Evolutionary conservation across 2,329 filamentous ascomycete genomes (phyloP), one percentile per base, ranked within the genome.

Genomic region (Sporothrix schenckii): DNA sequence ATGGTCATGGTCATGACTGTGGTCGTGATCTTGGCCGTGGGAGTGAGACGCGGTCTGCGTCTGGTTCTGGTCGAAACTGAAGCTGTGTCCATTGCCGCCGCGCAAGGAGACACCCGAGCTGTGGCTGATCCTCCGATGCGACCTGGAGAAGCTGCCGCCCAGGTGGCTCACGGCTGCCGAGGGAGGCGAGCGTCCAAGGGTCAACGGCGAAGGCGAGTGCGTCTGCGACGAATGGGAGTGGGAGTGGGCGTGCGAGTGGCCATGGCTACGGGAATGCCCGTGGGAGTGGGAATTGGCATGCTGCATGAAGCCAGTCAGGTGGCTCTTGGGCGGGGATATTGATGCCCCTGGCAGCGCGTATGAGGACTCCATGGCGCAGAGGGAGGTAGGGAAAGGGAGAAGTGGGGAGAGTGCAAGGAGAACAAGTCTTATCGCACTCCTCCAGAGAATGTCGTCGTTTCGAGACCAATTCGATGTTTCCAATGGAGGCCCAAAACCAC

Each of bases 341-440:
- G 72, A 72, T 52, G 83, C 80, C 49, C 84, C 81, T n/a, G 86
- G 86, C 69, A 88, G 77, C 67, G 82, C 80, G 76, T 86, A 88
- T 27, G 86, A 47, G 2, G 73, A 83, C 50, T 85, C 83, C 72
- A 83, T 81, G 83, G 86, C 30, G 54, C 16, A 41, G 11, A 58
- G 21, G 60, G 41, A 63, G 60, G 34, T 30, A 14, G 13, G 24
- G 11, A 41, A n/a, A 19, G 39, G 10, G 56, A 61, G 56, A 34
- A 34, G 16, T 50, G 50, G 56, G 4, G 56, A 41, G 10, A 11
- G n/a, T 49, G 44, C 49, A 21, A 50, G 19, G 49, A 54, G 52
- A 56, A 56, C 14, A 10, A 34, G 63, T 47, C 63, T 30, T 65
- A 21, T 50, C 24, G 61, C 61, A 65, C 14, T 65, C 61, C 24